These are phyloP conservation scores for Candida nonsorbophila DNA, from an alignment of 805 yeast species.

Conservation along the genomic window DNA sequence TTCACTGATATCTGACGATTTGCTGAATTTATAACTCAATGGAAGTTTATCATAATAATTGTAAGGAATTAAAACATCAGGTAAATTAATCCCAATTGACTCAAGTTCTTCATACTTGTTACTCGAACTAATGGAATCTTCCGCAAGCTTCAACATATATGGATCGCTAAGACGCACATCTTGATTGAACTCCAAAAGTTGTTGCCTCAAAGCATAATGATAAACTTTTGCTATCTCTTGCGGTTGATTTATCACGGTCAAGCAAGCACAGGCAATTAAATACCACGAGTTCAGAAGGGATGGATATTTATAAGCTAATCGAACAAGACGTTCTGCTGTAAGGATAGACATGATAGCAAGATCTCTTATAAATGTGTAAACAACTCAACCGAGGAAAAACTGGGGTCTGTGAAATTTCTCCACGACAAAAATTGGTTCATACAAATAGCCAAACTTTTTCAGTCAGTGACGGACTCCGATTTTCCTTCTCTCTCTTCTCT, in stretches of 20 bases:
- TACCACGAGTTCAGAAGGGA: conserved; percentile 62
- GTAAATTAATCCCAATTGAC: conserved; percentile 37
- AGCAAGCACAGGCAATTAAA: conserved; percentile 71
- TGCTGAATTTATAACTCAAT: conserved; percentile 26
- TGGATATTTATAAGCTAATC: conserved; percentile 50
- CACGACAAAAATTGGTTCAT: too few relatives aligned
- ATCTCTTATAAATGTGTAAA: neutral
- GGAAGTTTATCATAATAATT: conserved; percentile 33
- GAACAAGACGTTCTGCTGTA: conserved; percentile 53
- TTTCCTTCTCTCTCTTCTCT: too few relatives aligned
- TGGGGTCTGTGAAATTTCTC: neutral
- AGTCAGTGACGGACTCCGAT: too few relatives aligned
- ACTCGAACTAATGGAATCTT: conserved; percentile 35
- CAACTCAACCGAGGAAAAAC: neutral
- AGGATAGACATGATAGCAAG: conserved; percentile 5
- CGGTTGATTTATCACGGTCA: conserved; percentile 78
- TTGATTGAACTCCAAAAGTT: conserved; percentile 28
- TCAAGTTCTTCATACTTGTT: conserved; percentile 31
- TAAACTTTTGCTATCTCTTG: conserved; percentile 72
- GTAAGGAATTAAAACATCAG: conserved; percentile 37
- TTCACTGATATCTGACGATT: conserved; percentile 28
- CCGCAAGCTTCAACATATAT: conserved; percentile 29
- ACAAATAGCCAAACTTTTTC: too few relatives aligned
- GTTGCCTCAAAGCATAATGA: conserved; percentile 57
- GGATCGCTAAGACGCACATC: conserved; percentile 25